Base-by-base conservation (phyloP, 2,329 filamentous ascomycete genomes). In the Apiospora marii region DNA sequence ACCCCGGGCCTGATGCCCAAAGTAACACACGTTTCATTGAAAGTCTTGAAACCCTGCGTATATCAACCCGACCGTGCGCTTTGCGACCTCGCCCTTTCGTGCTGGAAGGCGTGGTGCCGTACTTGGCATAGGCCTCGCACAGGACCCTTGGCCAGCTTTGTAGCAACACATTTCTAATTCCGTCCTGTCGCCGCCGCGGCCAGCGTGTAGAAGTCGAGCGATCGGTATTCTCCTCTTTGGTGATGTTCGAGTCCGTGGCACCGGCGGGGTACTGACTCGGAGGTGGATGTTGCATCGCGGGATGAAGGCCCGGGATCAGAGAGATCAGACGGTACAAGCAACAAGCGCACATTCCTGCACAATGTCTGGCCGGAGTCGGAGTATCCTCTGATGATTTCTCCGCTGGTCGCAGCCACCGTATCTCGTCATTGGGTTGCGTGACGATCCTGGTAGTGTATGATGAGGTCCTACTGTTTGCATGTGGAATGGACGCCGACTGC, bases 21-120 rank as follows among this genome's bases (percentile, higher is more conserved):
- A 19, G 27, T 6, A 41, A 43, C 37, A 27, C 16, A 41, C 0
- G 13, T 30, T 46, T 30, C 27, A 14, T 43, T 67, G 22, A 13
- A 8, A 1, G 1, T 13, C 1, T n/a, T 44, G 4, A 10, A 67
- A 43, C 10, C 19, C 64, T 3, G 43, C 3, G 22, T 44, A n/a
- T 5, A 27, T 72, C n/a, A 84, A 69, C 2, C n/a, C 58, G 27
- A 71, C 71, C 0, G 81, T 83, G 74, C 78, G 75, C 19, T 67
- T 61, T 19, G 76, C 80, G 22, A 75, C 73, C 24, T 69, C 74
- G 1, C 83, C 83, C 5, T 69, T 70, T 87, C 87, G 76, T 89
- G 86, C 87, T 89, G 93, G 76, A 92, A 93, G 3, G 91, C 85
- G 0, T 90, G 0, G 92, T 91, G 1, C 91, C 91, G 77, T 92